Base-by-base conservation (phyloP, 257 asterid genomes). In the Jacaranda mimosifolia region DNA sequence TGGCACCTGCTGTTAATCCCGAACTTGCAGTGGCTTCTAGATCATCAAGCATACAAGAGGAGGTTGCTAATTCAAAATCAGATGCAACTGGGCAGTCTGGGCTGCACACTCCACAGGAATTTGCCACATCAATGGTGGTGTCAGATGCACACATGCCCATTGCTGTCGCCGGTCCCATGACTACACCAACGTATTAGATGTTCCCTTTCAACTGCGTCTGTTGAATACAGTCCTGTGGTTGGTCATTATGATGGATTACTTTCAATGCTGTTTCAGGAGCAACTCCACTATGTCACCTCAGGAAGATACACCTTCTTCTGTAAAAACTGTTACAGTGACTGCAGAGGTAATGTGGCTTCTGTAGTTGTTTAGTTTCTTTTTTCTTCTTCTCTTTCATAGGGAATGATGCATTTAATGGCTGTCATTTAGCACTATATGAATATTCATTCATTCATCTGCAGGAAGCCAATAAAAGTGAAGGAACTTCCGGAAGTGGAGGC, bases 391-490 rank as follows among this genome's bases (percentile, higher is more conserved):
- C 10, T 36, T 8, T 40, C 26, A 72, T 67, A 68, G 73, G 15
- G 49, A 14, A 52, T 45, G 55, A 57, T 45, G 58, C 45, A 58
- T 60, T 45, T 45, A 19, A 52, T 53, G 59, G 45, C 13, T 52
- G 52, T 13, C 13, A 40, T 66, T 67, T 36, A 59, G 46, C 46
- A 68, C 62, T 7, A 18, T 21, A 45, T 67, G 65, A 84, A 72
- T 62, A 26, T 60, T 46, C 75, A 26, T 71, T 79, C 70, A 56
- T 75, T 39, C 49, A 59, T 70, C 38, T 83, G 76, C 86, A 93
- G 99, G 97, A 91, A 76, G 83, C 72, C 65, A 84, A 82, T 80
- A 82, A 36, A 80, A 81, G 81, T 53, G 72, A 83, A 36, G 87
- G 65, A 81, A 73, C 80, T 74, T 77, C 81, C 79, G 92, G 77